Evolutionary conservation across 148 eudicot genomes (phyloP).

Genomic region (Camellia lanceoleosa): DNA sequence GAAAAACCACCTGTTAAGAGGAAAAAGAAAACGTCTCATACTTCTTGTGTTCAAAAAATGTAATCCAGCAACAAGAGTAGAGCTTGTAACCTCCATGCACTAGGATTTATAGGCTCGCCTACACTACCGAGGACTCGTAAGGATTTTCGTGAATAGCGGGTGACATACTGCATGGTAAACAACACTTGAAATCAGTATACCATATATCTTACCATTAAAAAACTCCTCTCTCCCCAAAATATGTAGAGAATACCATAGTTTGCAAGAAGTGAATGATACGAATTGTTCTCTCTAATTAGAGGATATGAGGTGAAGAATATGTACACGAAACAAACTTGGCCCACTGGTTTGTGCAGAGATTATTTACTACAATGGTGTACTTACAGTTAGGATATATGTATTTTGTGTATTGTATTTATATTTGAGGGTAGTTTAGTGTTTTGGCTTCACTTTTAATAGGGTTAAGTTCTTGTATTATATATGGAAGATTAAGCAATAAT

Average conservation of each 20-base stretch:
- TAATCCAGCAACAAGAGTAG: not conserved
- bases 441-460: too few relatives aligned
- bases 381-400: too few relatives aligned
- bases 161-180: conserved; percentile 62
- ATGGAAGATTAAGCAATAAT: too few relatives aligned
- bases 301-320: not conserved
- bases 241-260: not conserved
- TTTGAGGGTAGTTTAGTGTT: too few relatives aligned
- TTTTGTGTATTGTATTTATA: not conserved
- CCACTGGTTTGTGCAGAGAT: not conserved
- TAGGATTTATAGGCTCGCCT: conserved; percentile 99
- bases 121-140: conserved; percentile 96
- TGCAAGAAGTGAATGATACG: not conserved
- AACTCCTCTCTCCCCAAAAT: not conserved
- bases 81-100: conserved; percentile 87
- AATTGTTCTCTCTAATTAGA: not conserved
- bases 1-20: conserved; percentile 71
- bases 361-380: not conserved
- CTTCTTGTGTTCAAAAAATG: conserved; percentile 7
- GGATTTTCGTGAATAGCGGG: conserved; percentile 93
- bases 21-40: not conserved
- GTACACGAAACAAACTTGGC: not conserved
- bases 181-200: conserved; percentile 6
- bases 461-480: too few relatives aligned
- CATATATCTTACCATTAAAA: not conserved